Base-by-base conservation (phyloP, 78 protist species). In the Dictyostelium firmibasis region DNA sequence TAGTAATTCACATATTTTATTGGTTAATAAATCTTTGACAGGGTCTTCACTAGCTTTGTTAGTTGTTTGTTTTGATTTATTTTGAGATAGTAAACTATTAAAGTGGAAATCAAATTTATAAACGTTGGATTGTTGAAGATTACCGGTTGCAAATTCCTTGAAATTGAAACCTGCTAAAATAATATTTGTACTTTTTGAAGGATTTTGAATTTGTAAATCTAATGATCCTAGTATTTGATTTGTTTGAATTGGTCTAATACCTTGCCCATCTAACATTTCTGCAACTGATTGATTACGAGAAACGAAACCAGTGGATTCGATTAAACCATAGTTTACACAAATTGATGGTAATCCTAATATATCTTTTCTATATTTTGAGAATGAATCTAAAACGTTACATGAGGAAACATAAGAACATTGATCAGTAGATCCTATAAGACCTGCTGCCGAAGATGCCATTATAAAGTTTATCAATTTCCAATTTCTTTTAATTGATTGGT, bases 391-490 rank as follows among this genome's bases (percentile, higher is more conserved):
- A 29, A 85, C 86, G 20, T 84, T 75, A 94, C 95, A 91, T 43
- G 96, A 96, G 11, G 94, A 83, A 18, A 96, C 85, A 83, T 97
- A 97, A 29, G 83, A 44, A 31, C 94, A 60, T 78, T 94, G 97
- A 14, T 85, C 93, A 11, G 38, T 33, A 41, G 83, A 29, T 3
- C 96, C 96, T 6, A 83, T 60, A 3, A 88, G 72, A 25, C 82
- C 57, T 3, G 57, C 72, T 25, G 93, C 44, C 3, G 96, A 86
- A 2, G 97, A 94, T 25, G 75, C 70, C 41, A 95, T 57, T 25
- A 97, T 62, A 53, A 94, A 92, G 57, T 85, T 35, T 29, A 47
- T 83, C 38, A 84, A 44, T 18, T 89, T 36, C 64, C 72, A 57
- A 44, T 27, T 9, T 11, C 41, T 25, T 27, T 33, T 16, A 10